Evolutionary conservation across 495 filamentous ascomycete genomes (phyloP).

Genomic region (Neurospora sp.): DNA sequence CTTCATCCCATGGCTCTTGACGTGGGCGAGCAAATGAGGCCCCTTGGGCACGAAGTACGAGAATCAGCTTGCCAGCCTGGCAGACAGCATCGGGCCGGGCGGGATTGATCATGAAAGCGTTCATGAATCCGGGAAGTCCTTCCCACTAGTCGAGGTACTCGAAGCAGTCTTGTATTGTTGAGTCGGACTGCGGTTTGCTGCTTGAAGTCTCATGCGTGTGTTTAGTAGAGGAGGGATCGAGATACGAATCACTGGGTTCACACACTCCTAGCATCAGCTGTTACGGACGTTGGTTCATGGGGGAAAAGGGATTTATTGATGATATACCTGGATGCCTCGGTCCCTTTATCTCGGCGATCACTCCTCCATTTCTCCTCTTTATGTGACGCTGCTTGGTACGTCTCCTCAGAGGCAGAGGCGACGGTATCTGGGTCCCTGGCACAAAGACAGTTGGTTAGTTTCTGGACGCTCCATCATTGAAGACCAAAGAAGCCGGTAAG

Average conservation of each 20-base stretch:
- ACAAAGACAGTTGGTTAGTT: neutral
- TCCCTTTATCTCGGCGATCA: neutral
- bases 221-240: neutral
- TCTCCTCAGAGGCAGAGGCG: neutral
- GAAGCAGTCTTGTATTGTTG: neutral
- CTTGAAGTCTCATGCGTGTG: neutral
- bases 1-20: neutral
- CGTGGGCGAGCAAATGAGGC: neutral
- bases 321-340: too few relatives aligned
- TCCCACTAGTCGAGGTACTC: neutral
- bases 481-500: neutral
- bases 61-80: neutral
- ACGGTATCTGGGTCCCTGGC: neutral
- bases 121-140: neutral
- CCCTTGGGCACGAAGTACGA: neutral
- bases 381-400: neutral
- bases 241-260: too few relatives aligned
- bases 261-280: too few relatives aligned
- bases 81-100: neutral
- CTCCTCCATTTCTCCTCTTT: neutral
- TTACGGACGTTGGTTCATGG: too few relatives aligned
- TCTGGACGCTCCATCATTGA: neutral
- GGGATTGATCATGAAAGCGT: neutral
- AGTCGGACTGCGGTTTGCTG: neutral
- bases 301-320: neutral